phyloP scores from a whole-genome alignment of 106 monocot genomes.

The Posidonia australis region DNA sequence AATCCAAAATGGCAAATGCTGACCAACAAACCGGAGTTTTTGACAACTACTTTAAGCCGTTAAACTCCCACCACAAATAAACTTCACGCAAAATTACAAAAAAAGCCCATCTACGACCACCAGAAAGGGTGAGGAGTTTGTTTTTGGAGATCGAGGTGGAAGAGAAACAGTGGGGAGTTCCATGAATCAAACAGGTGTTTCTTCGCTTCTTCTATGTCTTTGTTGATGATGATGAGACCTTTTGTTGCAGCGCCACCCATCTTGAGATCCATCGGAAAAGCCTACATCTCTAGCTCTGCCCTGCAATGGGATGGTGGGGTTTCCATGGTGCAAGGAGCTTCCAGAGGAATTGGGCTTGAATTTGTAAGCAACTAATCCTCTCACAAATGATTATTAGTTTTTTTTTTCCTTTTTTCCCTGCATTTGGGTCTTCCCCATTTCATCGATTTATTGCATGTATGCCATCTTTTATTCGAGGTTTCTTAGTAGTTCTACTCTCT shows the following conservation, averaged over 20 bases:
- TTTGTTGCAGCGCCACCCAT: slow-evolving; percentile 5
- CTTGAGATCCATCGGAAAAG: slow-evolving; percentile 23
- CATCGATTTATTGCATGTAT: too few relatives aligned
- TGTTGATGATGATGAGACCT: slow-evolving; percentile 18
- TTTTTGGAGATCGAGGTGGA: too few relatives aligned
- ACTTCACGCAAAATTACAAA: too few relatives aligned
- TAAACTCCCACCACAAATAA: too few relatives aligned
- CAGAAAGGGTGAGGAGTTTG: too few relatives aligned
- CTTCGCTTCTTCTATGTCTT: neutral
- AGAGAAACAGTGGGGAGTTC: too few relatives aligned
- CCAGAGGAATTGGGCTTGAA: slow-evolving; percentile 94
- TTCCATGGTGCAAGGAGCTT: slow-evolving; percentile 93
- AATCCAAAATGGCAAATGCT: too few relatives aligned
- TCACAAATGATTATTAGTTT: neutral
- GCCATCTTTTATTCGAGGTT: neutral
- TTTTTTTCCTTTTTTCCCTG: neutral
- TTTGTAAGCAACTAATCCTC: slow-evolving; percentile 40
- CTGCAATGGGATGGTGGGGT: slow-evolving; percentile 37
- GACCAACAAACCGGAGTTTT: too few relatives aligned
- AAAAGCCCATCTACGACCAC: too few relatives aligned
- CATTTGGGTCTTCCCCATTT: neutral
- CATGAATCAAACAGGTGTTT: too few relatives aligned
- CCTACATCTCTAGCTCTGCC: slow-evolving; percentile 23
- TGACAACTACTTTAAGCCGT: too few relatives aligned
- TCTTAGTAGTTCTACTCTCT: neutral